Base-by-base conservation (phyloP, 805 yeast species). In the Hanseniaspora thailandica region DNA sequence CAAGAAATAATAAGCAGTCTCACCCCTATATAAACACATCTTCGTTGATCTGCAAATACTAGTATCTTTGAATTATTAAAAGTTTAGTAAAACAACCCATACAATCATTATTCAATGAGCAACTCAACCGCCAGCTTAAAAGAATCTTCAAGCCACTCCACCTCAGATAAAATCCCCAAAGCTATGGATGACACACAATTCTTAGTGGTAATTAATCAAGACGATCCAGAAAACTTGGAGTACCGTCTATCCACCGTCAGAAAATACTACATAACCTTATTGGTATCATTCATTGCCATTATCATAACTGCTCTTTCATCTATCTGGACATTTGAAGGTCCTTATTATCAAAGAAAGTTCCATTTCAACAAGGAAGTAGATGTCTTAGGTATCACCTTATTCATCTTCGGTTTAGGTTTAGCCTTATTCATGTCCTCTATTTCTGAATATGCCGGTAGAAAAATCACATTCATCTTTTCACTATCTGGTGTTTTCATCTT, bases 371-470 rank as follows among this genome's bases (percentile, higher is more conserved):
- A 72, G 52, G 88, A 82, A 56, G 72, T 80, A 2, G 66, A 72
- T 43, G 70, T 81, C 0, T 66, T 81, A 57, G 76, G 78, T 28
- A 81, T 83, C 3, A 76, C 84, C 0, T 73, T 83, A 34, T 81
- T 78, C 70, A 74, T 83, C n/a, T 70, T 81, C 58, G 86, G 87
- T 1, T 73, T 85, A 73, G 86, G 86, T 0, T 56, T 77, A 20
- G 83, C 83, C 12, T 87, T 88, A 1, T 65, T 83, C 47, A 69
- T 81, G 55, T 82, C 86, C 1, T 89, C 89, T 2, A 60, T 84
- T 12, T 76, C 84, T 44, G 90, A 84, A 61, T 70, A 80, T 55
- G 74, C 76, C 56, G 90, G 89, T 2, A 67, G 89, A 40, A 70
- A 73, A 55, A 62, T 72, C 4, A 82, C 84, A 4, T 73, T 81